Evolutionary conservation across 345 rosid species (phyloP), one percentile per base, ranked within the genome.

Genomic region (Leavenworthia alabamica): DNA sequence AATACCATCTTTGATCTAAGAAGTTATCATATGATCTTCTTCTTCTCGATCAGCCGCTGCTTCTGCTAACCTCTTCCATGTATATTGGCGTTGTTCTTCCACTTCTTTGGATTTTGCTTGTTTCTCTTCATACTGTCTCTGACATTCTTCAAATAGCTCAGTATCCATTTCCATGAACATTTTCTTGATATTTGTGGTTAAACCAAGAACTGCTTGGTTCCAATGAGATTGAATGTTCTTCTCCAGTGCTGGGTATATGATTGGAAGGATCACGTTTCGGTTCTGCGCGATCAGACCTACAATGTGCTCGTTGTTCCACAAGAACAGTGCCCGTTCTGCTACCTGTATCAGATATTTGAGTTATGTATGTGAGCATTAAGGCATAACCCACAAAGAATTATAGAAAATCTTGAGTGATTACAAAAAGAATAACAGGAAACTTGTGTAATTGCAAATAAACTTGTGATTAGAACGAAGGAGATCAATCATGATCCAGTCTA

Each of bases 301-400:
- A 0, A 89, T 86, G 72, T 86, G 90, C 74, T 89, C 90, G 13
- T 89, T 89, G 83, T 89, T 89, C 96, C 93, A 88, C 55, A 88
- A 76, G 79, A 86, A 86, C 73, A 88, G 58, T 29, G 93, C 88
- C 67, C 90, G 76, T 73, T 89, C 96, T 42, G 90, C 93, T 53
- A 89, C 96, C 94, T 89, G 77, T 53, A 53, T 26, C 12, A 3
- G 2, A 24, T 15, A 29, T 5, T 29, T 22, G 29, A 60, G 62
- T 52, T 42, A 42, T 26, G 32, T n/a, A 52, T 59, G 14, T 49
- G 2, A 58, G 43, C 23, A 48, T 27, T n/a, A 47, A 27, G 44
- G 33, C 57, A 36, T 56, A 36, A 12, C 41, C 27, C 39, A 49
- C 59, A 24, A n/a, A n/a, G 5, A 57, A 28, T 10, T 19, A 8